Base-by-base conservation (phyloP, 129 eudicot species). In the Flaveria brownii region DNA sequence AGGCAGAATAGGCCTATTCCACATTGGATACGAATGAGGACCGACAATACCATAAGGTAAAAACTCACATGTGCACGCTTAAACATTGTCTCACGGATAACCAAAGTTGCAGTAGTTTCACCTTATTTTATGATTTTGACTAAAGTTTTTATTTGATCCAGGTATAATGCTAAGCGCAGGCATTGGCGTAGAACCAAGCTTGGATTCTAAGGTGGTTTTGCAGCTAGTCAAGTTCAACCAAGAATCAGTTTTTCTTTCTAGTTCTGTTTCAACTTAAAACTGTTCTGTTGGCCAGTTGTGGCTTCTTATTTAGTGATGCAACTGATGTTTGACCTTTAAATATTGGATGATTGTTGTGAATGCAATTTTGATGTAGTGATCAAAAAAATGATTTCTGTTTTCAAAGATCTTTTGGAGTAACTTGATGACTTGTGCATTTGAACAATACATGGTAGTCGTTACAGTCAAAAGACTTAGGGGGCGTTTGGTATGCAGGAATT, bases 141-240 rank as follows among this genome's bases (percentile, higher is more conserved):
- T 0, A 0, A 46, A 6, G 3, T n/a, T 22, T 43, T 50, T 4
- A 4, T 74, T 47, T 69, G 65, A 1, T 73, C 15, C 61, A 89
- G 96, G 88, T 92, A 92, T 80, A 92, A 92, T 26, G 97, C 96
- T 4, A 92, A 92, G 91, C 96, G 97, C 50, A 87, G 97, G 83
- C 97, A 92, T 83, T 92, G 97, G 97, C 93, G 96, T 68, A 87
- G 96, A 28, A 92, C 96, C 81, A 92, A 92, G 91, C 90, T 92
- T 39, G 97, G 97, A 18, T 92, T 92, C 82, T 92, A 73, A 84
- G 89, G 23, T 67, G 80, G 59, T 64, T 42, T 64, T 66, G 78
- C 74, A 25, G 78, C 26, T 73, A 15, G 49, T 22, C 30, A 49
- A 46, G 18, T 59, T 60, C 25, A 60, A 30, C n/a, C 66, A 61